phyloP scores from a whole-genome alignment of 441 rosid genomes.

The Adansonia rubrostipa region DNA sequence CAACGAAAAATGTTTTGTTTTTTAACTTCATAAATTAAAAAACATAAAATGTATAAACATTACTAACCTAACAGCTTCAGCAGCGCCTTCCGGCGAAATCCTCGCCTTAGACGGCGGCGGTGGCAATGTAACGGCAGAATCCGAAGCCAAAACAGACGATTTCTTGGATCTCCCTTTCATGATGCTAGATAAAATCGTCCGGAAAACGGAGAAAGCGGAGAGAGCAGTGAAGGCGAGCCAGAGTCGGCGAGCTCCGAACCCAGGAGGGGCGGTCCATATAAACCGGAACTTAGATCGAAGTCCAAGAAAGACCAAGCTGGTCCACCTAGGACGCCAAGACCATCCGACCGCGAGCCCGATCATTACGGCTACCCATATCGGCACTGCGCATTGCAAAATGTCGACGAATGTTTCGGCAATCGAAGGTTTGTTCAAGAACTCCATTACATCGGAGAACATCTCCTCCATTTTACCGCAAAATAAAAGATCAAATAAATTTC shows the following conservation, averaged over 20 bases:
- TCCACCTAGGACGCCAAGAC: constrained; percentile 99
- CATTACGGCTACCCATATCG: constrained; percentile 97
- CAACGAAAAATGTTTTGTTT: background rate
- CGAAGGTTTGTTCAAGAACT: constrained; percentile 65
- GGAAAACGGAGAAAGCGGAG: constrained; percentile 82
- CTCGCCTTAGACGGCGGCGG: constrained; percentile 23
- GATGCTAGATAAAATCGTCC: constrained; percentile 72
- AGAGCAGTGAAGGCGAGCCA: constrained; percentile 97
- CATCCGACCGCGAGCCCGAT: constrained; percentile 93
- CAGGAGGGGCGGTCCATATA: constrained; percentile 89
- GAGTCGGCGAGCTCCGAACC: constrained; percentile 90
- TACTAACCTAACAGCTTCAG: constrained; percentile 47
- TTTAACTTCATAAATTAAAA: background rate
- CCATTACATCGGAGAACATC: constrained; percentile 59
- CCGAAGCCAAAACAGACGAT: constrained; percentile 32
- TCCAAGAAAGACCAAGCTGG: constrained; percentile 80
- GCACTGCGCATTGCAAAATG: constrained; percentile 88
- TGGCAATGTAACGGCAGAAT: constrained; percentile 19
- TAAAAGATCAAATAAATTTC: constrained; percentile 9
- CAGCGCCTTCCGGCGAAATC: constrained; percentile 39
- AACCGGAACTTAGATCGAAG: constrained; percentile 76
- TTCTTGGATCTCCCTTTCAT: constrained; percentile 43
- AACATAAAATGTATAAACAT: background rate
- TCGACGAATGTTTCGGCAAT: constrained; percentile 89
- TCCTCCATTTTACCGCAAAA: constrained; percentile 58